Evolutionary conservation across 257 asterid species (phyloP).

Genomic region (Plantago elongata): DNA sequence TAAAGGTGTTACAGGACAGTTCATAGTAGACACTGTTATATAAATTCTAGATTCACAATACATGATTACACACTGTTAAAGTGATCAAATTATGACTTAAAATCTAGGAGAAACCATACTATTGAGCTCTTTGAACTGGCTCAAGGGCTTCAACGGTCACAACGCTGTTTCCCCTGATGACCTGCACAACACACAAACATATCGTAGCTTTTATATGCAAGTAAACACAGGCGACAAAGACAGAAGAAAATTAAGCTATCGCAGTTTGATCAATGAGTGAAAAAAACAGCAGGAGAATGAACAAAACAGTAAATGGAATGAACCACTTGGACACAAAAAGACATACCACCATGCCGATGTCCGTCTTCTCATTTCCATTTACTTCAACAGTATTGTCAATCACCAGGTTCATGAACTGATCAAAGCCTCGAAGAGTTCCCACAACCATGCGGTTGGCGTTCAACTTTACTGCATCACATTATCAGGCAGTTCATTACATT

Average conservation of each 20-base stretch:
- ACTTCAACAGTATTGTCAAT: slow-evolving; percentile 85
- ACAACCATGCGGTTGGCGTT: slow-evolving; percentile 74
- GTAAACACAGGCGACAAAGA: background rate
- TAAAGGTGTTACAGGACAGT: too few species aligned
- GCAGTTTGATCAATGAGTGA: background rate
- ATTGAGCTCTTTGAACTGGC: slow-evolving; percentile 33
- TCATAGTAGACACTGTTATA: too few species aligned
- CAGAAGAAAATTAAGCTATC: background rate
- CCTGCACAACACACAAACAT: slow-evolving; percentile 35
- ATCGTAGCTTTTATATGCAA: slow-evolving; percentile 1
- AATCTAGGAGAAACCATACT: too few species aligned
- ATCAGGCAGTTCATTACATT: background rate
- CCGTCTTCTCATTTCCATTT: slow-evolving; percentile 79
- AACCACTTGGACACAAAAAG: background rate
- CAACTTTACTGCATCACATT: slow-evolving; percentile 35
- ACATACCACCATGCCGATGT: slow-evolving; percentile 97
- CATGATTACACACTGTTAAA: too few species aligned
- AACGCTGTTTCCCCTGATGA: slow-evolving; percentile 83
- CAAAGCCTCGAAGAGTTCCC: slow-evolving; percentile 61
- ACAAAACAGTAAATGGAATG: background rate
- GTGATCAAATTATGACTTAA: too few species aligned
- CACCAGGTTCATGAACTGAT: slow-evolving; percentile 67
- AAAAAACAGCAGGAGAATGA: background rate
- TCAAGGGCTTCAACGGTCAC: slow-evolving; percentile 93
- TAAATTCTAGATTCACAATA: too few species aligned